Percentiles rank a stretch among this genome's conserved stretches.
Evolutionary conservation across 2,329 filamentous ascomycete species (phyloP).

Genomic region (Colletotrichum tabaci): DNA sequence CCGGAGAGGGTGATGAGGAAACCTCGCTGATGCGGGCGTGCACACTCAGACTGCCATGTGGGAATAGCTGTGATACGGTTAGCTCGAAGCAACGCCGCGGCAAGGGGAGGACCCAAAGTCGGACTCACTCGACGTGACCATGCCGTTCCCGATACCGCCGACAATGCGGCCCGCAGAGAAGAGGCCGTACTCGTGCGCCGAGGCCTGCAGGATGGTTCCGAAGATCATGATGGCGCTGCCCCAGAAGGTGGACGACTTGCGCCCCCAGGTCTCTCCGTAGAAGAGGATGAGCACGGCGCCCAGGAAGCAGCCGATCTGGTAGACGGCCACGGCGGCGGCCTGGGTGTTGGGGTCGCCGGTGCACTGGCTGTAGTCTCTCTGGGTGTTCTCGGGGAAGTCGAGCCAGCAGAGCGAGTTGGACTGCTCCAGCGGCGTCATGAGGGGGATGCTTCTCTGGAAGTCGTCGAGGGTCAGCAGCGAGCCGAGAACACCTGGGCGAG

Average conservation of each 20-base stretch:
- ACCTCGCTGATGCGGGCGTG: conserved; percentile 47
- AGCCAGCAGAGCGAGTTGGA: conserved; percentile 47
- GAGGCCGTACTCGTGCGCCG: conserved; percentile 46
- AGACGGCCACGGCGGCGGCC: conserved; percentile 49
- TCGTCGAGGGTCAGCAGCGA: conserved; percentile 48
- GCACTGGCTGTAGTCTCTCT: conserved; percentile 45
- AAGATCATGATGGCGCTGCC: conserved; percentile 51
- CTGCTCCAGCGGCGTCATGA: conserved; percentile 48
- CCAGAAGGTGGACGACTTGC: conserved; percentile 52
- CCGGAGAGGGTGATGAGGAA: conserved; percentile 49
- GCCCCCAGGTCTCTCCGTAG: conserved; percentile 50
- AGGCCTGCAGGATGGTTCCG: conserved; percentile 48
- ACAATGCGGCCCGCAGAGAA: conserved; percentile 47
- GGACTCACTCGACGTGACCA: conserved; percentile 47
- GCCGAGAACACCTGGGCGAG: conserved; percentile 45
- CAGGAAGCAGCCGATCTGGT: conserved; percentile 50
- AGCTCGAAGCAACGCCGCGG: background rate
- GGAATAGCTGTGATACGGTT: conserved; percentile 44
- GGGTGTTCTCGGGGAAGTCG: conserved; percentile 41
- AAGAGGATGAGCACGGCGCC: conserved; percentile 50
- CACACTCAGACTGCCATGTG: conserved; percentile 50
- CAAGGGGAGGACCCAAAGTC: no score
- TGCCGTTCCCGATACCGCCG: conserved; percentile 49
- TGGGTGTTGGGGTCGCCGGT: conserved; percentile 48
- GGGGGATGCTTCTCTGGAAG: conserved; percentile 46